These are phyloP conservation scores for Thraustochytrium striatum DNA, from an alignment of 352 stramenopile genomes.

Conservation along the genomic window DNA sequence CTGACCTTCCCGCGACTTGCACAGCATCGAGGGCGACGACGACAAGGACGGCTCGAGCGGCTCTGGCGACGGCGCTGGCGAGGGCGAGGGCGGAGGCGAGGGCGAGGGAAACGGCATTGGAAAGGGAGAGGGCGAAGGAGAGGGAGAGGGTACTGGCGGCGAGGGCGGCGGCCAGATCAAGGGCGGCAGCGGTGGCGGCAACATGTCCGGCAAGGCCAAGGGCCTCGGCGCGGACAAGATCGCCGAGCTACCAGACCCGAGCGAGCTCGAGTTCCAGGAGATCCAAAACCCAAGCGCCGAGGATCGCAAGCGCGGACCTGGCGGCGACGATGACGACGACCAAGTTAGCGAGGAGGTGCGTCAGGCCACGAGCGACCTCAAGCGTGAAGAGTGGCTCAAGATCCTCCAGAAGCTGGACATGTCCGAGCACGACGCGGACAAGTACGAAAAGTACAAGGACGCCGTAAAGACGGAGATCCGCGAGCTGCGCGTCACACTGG, in stretches of 20 bases:
- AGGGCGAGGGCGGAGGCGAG: background rate
- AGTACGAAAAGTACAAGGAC: conserved; percentile 66
- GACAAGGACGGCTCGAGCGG: background rate
- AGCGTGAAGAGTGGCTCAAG: conserved; percentile 42
- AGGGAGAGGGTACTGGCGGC: conserved; percentile 36
- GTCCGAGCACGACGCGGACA: conserved; percentile 70
- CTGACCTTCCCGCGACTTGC: background rate
- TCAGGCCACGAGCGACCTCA: conserved; percentile 23
- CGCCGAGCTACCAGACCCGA: conserved; percentile 21
- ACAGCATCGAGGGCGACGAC: conserved; percentile 21
- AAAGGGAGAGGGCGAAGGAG: conserved; percentile 26
- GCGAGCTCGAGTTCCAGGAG: conserved; percentile 42
- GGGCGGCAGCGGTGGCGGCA: conserved; percentile 22
- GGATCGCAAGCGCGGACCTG: background rate
- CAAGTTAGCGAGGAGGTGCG: conserved; percentile 5
- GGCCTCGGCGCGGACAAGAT: conserved; percentile 19
- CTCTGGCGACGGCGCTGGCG: conserved; percentile 12
- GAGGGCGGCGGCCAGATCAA: conserved; percentile 18
- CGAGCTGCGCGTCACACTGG: conserved; percentile 62
- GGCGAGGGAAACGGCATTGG: conserved; percentile 39
- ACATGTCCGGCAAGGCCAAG: conserved; percentile 25
- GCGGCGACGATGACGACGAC: too few relatives aligned
- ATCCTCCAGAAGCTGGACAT: conserved; percentile 72
- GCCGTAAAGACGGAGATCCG: conserved; percentile 69
- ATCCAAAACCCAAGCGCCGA: conserved; percentile 37